Conservation (phyloP, 2,329 filamentous ascomycete genomes). For the Trichophyton equinum region DNA sequence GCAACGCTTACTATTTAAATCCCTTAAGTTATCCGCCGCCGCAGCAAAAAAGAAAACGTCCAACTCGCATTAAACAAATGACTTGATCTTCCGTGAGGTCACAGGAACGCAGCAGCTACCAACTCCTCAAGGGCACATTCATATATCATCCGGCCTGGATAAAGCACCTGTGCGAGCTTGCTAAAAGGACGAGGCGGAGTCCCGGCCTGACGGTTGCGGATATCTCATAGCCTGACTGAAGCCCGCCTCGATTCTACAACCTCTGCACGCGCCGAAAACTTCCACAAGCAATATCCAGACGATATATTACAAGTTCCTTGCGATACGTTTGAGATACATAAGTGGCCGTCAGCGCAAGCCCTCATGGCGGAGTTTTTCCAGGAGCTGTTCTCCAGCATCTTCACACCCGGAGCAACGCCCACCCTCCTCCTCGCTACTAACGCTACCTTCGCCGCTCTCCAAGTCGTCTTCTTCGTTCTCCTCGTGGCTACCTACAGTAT, state of each 20-base stretch:
- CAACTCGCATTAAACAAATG: conserved; percentile 1
- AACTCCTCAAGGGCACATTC: neutral
- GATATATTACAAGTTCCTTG: neutral
- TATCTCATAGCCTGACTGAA: neutral
- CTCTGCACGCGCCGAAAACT: neutral
- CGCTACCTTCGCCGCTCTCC: conserved; percentile 71
- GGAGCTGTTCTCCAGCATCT: conserved; percentile 82
- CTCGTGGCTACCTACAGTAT: conserved; percentile 72
- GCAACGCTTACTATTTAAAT: neutral
- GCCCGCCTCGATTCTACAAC: neutral
- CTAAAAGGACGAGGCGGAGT: neutral
- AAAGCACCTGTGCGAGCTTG: neutral
- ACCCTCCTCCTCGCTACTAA: conserved; percentile 85
- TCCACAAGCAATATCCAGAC: neutral
- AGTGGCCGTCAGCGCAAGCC: neutral
- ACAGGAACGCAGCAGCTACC: conserved; percentile 1
- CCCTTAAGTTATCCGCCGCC: neutral
- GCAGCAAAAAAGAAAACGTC: neutral
- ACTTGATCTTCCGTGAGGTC: neutral
- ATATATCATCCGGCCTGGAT: conserved; percentile 2
- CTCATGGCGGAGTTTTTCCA: conserved; percentile 46
- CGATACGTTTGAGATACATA: too few species aligned
- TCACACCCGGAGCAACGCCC: conserved; percentile 81
- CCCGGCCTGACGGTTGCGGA: neutral
- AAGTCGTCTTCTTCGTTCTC: conserved; percentile 62